phyloP scores from a whole-genome alignment of 1,284 basidiomycete genomes.

The Cryptococcus sp. region DNA sequence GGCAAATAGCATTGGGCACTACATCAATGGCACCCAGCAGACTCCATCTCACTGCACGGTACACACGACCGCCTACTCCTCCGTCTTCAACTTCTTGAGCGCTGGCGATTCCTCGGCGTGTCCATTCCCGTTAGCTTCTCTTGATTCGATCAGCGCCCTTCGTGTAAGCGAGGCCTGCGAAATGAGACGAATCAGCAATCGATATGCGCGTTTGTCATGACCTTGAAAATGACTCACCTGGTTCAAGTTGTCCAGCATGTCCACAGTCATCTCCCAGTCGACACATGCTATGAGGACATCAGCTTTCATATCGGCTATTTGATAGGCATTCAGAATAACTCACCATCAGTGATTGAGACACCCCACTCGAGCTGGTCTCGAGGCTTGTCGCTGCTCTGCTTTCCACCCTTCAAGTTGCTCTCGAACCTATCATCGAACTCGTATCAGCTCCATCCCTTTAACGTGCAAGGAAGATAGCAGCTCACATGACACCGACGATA shows the following conservation, averaged over 20 bases:
- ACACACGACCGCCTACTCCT: constrained; percentile 1
- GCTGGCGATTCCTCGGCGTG: constrained; percentile 22
- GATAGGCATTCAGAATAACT: constrained; percentile 4
- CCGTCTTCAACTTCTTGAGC: constrained; percentile 33
- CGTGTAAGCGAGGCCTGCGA: constrained; percentile 40
- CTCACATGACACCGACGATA: constrained; percentile 89
- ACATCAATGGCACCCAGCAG: too few species aligned
- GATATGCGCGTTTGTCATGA: background rate
- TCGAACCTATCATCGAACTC: constrained; percentile 60
- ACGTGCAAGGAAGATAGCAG: background rate
- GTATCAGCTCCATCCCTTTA: background rate
- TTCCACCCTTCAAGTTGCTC: constrained; percentile 83
- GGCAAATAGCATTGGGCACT: too few species aligned
- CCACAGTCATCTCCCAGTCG: constrained; percentile 73
- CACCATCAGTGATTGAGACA: constrained; percentile 81
- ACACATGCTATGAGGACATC: constrained; percentile 65
- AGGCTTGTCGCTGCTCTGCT: constrained; percentile 66
- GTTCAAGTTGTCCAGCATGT: constrained; percentile 75
- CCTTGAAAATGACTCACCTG: constrained; percentile 45
- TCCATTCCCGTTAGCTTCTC: constrained; percentile 29
- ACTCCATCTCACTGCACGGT: too few species aligned
- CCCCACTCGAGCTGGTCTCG: constrained; percentile 73
- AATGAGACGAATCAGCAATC: background rate
- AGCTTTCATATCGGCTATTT: background rate
- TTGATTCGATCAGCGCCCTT: constrained; percentile 36